Evolutionary conservation across 768 basidiomycete species (phyloP).

Genomic region (Termitomyces titanicus): DNA sequence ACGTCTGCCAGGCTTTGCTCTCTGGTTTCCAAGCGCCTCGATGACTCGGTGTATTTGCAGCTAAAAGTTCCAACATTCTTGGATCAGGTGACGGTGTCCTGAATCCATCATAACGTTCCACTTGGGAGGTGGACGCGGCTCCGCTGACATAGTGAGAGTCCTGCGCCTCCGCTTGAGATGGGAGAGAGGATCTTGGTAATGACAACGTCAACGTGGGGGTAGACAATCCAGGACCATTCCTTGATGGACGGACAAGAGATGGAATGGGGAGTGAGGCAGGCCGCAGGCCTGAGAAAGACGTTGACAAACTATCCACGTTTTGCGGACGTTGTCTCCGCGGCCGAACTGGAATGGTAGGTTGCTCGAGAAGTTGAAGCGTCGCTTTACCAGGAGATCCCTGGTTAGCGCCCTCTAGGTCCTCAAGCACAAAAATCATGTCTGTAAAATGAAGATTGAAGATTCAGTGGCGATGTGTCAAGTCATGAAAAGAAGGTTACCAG

Average conservation of each 20-base stretch:
- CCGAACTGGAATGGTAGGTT: slow-evolving; percentile 30
- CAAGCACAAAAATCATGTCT: slow-evolving; percentile 73
- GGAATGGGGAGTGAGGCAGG: slow-evolving; percentile 69
- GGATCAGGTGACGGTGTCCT: slow-evolving; percentile 32
- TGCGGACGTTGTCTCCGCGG: slow-evolving; percentile 27
- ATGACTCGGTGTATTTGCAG: slow-evolving; percentile 67
- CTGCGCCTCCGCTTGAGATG: background rate
- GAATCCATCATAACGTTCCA: slow-evolving; percentile 2
- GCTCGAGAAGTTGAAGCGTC: slow-evolving; percentile 40
- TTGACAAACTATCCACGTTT: slow-evolving; percentile 41
- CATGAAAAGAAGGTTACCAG: slow-evolving; percentile 37
- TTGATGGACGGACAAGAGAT: slow-evolving; percentile 49
- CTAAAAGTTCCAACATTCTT: slow-evolving; percentile 60
- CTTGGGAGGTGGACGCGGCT: slow-evolving; percentile 6
- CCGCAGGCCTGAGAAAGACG: slow-evolving; percentile 56
- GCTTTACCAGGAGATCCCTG: slow-evolving; percentile 26
- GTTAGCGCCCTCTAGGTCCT: slow-evolving; percentile 56
- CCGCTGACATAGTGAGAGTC: background rate
- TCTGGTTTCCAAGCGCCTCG: slow-evolving; percentile 65
- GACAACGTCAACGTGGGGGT: slow-evolving; percentile 29
- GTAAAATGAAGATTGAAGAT: slow-evolving; percentile 2
- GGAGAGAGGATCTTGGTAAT: slow-evolving; percentile 21
- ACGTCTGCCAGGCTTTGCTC: slow-evolving; percentile 61
- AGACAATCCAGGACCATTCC: slow-evolving; percentile 36
- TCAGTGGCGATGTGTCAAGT: background rate